phyloP scores from a whole-genome alignment of 371 early-diverging fungal genomes.

The Haplosporangium sp. region DNA sequence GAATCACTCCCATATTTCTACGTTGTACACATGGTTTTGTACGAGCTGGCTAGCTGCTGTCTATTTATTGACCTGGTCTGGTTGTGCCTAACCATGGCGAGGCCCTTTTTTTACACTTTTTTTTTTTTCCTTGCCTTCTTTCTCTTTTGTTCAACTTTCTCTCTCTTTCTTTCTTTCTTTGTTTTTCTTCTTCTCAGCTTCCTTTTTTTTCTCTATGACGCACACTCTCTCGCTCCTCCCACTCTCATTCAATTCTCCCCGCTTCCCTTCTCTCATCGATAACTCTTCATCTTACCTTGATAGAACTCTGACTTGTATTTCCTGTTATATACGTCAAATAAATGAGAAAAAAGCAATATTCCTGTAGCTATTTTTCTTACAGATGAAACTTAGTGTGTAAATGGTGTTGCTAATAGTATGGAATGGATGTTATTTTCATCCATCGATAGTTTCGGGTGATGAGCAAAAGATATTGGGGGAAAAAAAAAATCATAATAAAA shows the following conservation, averaged over 20 bases:
- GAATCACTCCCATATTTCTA: constrained; percentile 8
- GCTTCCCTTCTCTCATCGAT: neutral
- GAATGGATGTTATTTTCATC: constrained; percentile 16
- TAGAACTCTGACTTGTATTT: neutral
- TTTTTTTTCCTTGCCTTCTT: no score
- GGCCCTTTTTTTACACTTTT: no score
- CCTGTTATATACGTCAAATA: constrained; percentile 2
- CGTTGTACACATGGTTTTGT: neutral
- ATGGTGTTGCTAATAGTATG: neutral
- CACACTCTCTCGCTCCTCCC: neutral
- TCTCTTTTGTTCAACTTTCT: neutral
- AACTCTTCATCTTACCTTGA: neutral
- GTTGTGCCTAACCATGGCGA: no score
- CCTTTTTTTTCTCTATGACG: neutral
- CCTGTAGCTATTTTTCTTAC: no score
- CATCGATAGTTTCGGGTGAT: constrained; percentile 13
- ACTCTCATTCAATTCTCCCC: neutral
- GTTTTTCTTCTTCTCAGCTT: neutral
- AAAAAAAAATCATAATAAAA: constrained; percentile 17
- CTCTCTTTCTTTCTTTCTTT: constrained; percentile 1
- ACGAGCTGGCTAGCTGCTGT: no score
- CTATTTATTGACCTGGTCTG: no score
- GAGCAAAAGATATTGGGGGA: constrained; percentile 9
- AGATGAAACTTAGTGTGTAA: neutral
- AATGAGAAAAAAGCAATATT: neutral